Evolutionary conservation across 352 stramenopile genomes (phyloP), one percentile per base, ranked within the genome.

Genomic region (Phytophthora pisi): DNA sequence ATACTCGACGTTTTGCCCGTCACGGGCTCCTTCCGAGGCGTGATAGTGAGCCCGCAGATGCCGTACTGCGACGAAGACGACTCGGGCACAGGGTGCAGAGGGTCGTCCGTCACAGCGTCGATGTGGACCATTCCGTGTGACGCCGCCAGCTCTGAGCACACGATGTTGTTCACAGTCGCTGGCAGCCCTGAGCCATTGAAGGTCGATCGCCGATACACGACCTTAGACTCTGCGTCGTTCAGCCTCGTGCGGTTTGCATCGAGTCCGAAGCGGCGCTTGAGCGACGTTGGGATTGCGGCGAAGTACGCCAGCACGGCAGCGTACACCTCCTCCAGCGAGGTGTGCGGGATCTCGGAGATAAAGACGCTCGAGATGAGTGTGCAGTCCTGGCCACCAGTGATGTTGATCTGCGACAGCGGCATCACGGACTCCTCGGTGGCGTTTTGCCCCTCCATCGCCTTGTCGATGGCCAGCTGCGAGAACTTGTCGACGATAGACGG

Each of bases 321-420:
- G 42, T 75, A 70, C 6, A 77, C 68, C 8, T 63, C 51, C 36
- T 71, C 61, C 26, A 79, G 49, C 16, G 72, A 75, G 15, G 66
- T 47, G 46, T 75, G 61, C 2, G 74, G 70, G 53, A 81, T 78
- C 54, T 81, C 71, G 5, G 70, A 64, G 1, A 81, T 57, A 51
- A 78, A 81, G 6, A 74, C 64, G 26, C 68, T 81, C 5, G 74
- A 70, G 9, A 81, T 60, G 34, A 79, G 50, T 4, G 74, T 75
- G 54, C 59, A 58, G 54, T 77, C 67, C 18, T 60, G 64, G 40
- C 67, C 66, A 10, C 63, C 70, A 4, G 64, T 77, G 31, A 81
- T 63, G 7, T 76, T 65, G 42, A 76, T 70, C 43, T 75, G 70
- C 42, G 60, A 76, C 36, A 77, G 64, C 5, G 72, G 72, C 53